Evolutionary conservation across 257 asterid species (phyloP), one percentile per base, ranked within the genome.

Genomic region (Cynanchum wilfordii): DNA sequence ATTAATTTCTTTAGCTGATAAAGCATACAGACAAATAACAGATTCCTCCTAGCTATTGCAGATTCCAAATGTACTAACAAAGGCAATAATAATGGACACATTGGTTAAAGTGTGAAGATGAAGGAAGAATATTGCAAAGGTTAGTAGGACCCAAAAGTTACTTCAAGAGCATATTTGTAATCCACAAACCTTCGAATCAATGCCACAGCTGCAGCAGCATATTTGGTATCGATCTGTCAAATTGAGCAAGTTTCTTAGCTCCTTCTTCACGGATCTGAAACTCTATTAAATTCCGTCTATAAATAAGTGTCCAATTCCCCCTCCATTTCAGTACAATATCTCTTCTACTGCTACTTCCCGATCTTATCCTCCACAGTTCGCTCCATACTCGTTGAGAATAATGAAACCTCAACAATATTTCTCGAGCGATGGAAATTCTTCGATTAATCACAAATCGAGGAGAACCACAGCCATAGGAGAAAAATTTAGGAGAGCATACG

Each of bases 361-460:
- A 42, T 42, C 11, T 42, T 42, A 11, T 42, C 47, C 47, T n/a
- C n/a, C n/a, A 38, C 44, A 38, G 44, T 3, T 38, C 44, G 44
- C 51, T 10, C 30, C 25, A 30, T 40, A 52, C 22, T 38, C 6
- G 24, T 55, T 49, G 70, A 76, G 29, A 42, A 10, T 33, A 63
- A 85, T 88, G 91, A 80, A 75, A 81, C 75, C 81, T 67, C 87
- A 83, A 27, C 75, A 75, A 45, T 58, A 33, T 33, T 33, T 55
- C 74, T 49, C 79, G 42, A 76, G 66, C 20, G 87, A 71, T 24
- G 79, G 77, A 15, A 66, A 2, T 72, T 76, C 83, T 27, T 69
- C 69, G 64, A 65, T 66, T 50, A 11, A 50, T 27, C 78, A 73
- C 7, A 78, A 79, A 57, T 74, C 81, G 17, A 74, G 72, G 65